Percentiles rank a stretch among this genome's conserved stretches.
Evolutionary conservation across 345 rosid genomes (phyloP).

Genomic region (Jatropha curcas): DNA sequence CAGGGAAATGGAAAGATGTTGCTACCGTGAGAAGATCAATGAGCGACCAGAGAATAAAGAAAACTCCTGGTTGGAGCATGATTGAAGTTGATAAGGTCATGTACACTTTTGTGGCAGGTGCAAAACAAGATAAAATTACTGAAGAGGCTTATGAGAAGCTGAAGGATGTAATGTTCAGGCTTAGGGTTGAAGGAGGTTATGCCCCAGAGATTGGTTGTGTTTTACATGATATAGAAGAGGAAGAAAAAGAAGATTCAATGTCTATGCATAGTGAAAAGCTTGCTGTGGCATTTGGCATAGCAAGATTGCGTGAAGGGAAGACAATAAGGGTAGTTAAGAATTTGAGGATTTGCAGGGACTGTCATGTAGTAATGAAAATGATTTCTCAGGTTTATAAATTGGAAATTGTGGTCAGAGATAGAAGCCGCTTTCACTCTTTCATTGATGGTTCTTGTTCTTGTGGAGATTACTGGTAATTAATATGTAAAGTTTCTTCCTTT

Average conservation of each 20-base stretch:
- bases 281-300: slow-evolving; percentile 61
- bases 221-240: slow-evolving; percentile 54
- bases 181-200: slow-evolving; percentile 53
- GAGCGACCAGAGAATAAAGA: slow-evolving; percentile 53
- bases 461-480: slow-evolving; percentile 53
- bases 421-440: slow-evolving; percentile 62
- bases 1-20: slow-evolving; percentile 74
- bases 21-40: slow-evolving; percentile 69
- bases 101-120: slow-evolving; percentile 35
- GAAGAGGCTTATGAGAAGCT: slow-evolving; percentile 41
- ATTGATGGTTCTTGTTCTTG: slow-evolving; percentile 56
- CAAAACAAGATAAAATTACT: slow-evolving; percentile 24
- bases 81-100: slow-evolving; percentile 56
- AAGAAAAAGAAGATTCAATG: slow-evolving; percentile 61
- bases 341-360: slow-evolving; percentile 63
- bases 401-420: slow-evolving; percentile 61
- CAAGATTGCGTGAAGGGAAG: slow-evolving; percentile 41
- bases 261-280: slow-evolving; percentile 66
- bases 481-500: neutral
- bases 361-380: slow-evolving; percentile 56
- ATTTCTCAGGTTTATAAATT: slow-evolving; percentile 48
- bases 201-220: slow-evolving; percentile 51
- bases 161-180: slow-evolving; percentile 33
- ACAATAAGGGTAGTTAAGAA: slow-evolving; percentile 55
- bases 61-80: slow-evolving; percentile 78